phyloP scores from a whole-genome alignment of 805 yeast species.

The Metschnikowia cerradonensis region DNA sequence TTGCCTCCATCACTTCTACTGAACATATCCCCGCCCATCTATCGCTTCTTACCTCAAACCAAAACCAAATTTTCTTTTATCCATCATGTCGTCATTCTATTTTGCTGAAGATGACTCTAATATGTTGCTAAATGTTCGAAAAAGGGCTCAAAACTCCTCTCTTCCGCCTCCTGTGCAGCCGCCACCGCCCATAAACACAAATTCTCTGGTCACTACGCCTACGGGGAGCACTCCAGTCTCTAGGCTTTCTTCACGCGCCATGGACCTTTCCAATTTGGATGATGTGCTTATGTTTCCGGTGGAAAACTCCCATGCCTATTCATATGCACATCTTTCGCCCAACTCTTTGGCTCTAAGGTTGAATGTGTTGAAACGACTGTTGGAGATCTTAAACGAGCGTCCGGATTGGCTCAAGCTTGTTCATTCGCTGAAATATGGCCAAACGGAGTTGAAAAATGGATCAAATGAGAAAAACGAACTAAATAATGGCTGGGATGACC shows the following conservation, averaged over 20 bases:
- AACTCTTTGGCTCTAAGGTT: constrained; percentile 73
- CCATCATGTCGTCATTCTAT: constrained; percentile 7
- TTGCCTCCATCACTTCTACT: neutral
- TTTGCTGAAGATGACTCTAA: constrained; percentile 15
- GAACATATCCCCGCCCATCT: no score
- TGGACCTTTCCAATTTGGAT: constrained; percentile 11
- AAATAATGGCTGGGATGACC: neutral
- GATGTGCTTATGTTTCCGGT: constrained; percentile 64
- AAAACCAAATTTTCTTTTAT: no score
- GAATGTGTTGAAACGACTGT: constrained; percentile 68
- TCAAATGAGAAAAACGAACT: neutral
- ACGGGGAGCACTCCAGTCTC: neutral
- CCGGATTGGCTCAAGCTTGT: constrained; percentile 43
- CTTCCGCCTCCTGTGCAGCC: neutral
- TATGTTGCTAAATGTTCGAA: neutral
- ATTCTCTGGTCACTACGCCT: neutral
- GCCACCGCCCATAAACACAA: neutral
- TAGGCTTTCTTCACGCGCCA: constrained; percentile 5
- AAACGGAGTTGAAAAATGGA: neutral
- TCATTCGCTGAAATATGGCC: neutral
- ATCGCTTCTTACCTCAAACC: no score
- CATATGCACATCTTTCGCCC: constrained; percentile 79
- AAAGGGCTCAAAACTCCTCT: neutral
- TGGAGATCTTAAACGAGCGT: constrained; percentile 66
- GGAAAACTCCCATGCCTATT: constrained; percentile 79